Conservation (phyloP, 129 eudicot species). For the Flaveria robusta region DNA sequence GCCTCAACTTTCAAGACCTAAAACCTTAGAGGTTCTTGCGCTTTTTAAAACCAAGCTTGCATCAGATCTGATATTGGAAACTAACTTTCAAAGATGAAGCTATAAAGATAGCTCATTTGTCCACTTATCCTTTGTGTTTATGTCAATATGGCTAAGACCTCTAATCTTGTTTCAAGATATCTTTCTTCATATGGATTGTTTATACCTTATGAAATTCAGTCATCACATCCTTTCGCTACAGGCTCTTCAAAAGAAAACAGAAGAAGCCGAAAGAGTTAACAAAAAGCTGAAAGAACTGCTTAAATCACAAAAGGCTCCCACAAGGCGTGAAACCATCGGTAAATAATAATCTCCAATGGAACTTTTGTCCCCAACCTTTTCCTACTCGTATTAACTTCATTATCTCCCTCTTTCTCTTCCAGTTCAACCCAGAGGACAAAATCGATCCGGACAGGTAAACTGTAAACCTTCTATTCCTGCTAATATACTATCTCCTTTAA, state of each 20-base stretch:
- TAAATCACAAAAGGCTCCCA: conserved; percentile 58
- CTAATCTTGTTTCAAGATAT: conserved; percentile 1
- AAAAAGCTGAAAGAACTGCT: conserved; percentile 65
- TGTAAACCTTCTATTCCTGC: conserved; percentile 18
- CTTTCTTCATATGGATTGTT: neutral
- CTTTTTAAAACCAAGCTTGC: conserved; percentile 5
- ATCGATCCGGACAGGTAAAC: conserved; percentile 64
- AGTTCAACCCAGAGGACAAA: conserved; percentile 62
- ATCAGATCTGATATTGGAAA: neutral
- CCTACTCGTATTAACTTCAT: conserved; percentile 20
- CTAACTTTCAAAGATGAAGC: neutral
- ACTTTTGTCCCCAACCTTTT: conserved; percentile 13
- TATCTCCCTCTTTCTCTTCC: conserved; percentile 27
- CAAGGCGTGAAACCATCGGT: conserved; percentile 61
- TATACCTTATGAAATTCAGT: conserved; percentile 1
- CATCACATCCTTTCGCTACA: conserved; percentile 22
- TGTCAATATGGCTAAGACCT: neutral
- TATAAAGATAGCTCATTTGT: neutral
- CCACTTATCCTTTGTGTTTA: neutral
- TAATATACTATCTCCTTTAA: neutral
- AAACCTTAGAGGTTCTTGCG: no score
- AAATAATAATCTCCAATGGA: conserved; percentile 15
- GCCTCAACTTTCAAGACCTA: neutral
- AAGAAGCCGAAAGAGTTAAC: conserved; percentile 76
- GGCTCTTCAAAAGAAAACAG: conserved; percentile 78